Conservation (phyloP, 805 yeast species). For the Candida montana region DNA sequence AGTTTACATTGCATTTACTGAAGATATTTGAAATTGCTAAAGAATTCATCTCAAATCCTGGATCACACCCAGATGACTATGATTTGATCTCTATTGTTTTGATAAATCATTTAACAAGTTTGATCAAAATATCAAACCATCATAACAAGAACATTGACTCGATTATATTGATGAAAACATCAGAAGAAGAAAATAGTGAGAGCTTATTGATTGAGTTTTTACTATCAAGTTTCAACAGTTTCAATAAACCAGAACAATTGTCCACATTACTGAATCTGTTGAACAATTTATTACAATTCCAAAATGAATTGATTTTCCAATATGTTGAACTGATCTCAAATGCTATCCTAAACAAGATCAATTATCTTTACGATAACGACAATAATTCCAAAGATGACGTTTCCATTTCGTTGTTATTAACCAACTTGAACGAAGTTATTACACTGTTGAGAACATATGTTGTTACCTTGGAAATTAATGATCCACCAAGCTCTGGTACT, state of each 20-base stretch:
- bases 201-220: slow-evolving; percentile 22
- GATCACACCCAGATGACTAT: slow-evolving; percentile 12
- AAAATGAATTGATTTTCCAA: slow-evolving; percentile 22
- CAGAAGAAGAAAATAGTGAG: slow-evolving; percentile 8
- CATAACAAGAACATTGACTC: slow-evolving; percentile 13
- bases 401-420: slow-evolving; percentile 39
- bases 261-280: slow-evolving; percentile 18
- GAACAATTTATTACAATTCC: slow-evolving; percentile 18
- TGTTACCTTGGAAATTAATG: slow-evolving; percentile 47
- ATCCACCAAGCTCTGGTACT: slow-evolving; percentile 2
- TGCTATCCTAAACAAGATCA: slow-evolving; percentile 20
- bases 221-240: slow-evolving; percentile 18
- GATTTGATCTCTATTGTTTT: slow-evolving; percentile 20
- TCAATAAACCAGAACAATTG: slow-evolving; percentile 19
- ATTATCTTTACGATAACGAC: slow-evolving; percentile 14
- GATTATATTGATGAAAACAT: slow-evolving; percentile 11
- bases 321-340: slow-evolving; percentile 20
- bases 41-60: slow-evolving; percentile 13
- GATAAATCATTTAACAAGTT: slow-evolving; percentile 20
- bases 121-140: slow-evolving; percentile 16
- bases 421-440: slow-evolving; percentile 65
- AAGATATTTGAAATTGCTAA: slow-evolving; percentile 34
- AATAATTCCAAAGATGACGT: slow-evolving; percentile 32
- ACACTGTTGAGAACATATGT: slow-evolving; percentile 32
- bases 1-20: slow-evolving; percentile 40